Percentiles rank a stretch among this genome's conserved stretches.
Evolutionary conservation across 768 basidiomycete genomes (phyloP).

Genomic region (Phaeotremella skinneri): DNA sequence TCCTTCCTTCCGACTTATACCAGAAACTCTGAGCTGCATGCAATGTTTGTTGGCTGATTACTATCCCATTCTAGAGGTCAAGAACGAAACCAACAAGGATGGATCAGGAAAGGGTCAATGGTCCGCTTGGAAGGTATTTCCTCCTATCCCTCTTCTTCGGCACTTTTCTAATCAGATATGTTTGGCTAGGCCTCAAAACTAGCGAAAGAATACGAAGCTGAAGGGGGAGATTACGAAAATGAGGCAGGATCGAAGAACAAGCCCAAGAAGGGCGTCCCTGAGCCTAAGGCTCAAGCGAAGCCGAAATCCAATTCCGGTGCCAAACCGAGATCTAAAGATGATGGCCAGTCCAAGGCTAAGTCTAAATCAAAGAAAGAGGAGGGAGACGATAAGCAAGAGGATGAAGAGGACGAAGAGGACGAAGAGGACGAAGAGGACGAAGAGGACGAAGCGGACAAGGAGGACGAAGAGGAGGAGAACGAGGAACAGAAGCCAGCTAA

Average conservation of each 20-base stretch:
- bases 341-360: conserved; percentile 9
- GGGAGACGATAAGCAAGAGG: conserved; percentile 7
- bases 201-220: conserved; percentile 46
- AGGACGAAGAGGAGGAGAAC: background rate
- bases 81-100: conserved; percentile 49
- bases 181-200: conserved; percentile 37
- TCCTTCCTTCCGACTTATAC: too few relatives aligned
- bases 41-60: background rate
- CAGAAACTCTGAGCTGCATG: too few relatives aligned
- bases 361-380: conserved; percentile 2
- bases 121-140: conserved; percentile 48
- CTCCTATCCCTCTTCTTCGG: background rate
- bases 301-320: conserved; percentile 1
- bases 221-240: conserved; percentile 48
- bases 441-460: conserved; percentile 13
- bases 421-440: conserved; percentile 11
- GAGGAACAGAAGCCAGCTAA: conserved; percentile 1
- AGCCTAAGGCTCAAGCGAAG: conserved; percentile 28
- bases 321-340: conserved; percentile 5
- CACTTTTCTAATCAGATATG: background rate
- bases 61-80: conserved; percentile 37
- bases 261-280: conserved; percentile 44
- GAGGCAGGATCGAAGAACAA: conserved; percentile 50
- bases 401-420: conserved; percentile 5
- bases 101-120: conserved; percentile 48